These are phyloP conservation scores for Corynascus novoguineensis DNA, from an alignment of 495 filamentous ascomycete species.

Conservation along the genomic window DNA sequence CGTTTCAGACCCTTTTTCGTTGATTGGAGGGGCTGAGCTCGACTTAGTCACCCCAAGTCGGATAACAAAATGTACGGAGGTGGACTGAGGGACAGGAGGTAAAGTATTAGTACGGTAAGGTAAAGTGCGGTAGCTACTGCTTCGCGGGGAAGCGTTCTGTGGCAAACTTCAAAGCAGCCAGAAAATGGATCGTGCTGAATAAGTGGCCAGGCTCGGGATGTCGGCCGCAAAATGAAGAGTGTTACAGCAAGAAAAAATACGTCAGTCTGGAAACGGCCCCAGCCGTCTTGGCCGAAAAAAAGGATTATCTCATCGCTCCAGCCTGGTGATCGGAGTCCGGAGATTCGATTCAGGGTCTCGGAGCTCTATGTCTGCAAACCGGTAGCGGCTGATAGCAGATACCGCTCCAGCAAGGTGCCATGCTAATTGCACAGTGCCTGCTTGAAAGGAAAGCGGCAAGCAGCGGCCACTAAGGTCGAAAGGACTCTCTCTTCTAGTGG, in stretches of 20 bases:
- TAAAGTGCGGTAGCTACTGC: not conserved
- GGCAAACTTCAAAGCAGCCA: not conserved
- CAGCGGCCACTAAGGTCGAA: not conserved
- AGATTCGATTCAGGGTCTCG: conserved; percentile 6
- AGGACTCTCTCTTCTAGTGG: not conserved
- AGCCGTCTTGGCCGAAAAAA: not conserved
- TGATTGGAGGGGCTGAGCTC: too few species aligned
- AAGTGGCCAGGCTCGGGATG: not conserved
- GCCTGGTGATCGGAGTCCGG: conserved; percentile 2
- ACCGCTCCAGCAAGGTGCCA: too few species aligned
- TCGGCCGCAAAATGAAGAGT: too few species aligned
- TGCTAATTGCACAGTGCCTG: too few species aligned
- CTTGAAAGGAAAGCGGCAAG: not conserved
- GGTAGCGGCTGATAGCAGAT: conserved; percentile 1
- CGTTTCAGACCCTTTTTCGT: too few species aligned
- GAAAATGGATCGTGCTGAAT: not conserved
- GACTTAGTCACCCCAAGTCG: too few species aligned
- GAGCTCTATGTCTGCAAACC: not conserved
- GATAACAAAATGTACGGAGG: too few species aligned
- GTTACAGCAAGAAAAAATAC: not conserved
- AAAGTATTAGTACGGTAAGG: not conserved
- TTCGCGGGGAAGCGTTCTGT: not conserved
- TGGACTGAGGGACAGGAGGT: too few species aligned
- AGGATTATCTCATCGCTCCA: not conserved
- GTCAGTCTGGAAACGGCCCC: not conserved